These are phyloP conservation scores for Acorus calamus DNA, from an alignment of 106 monocot species.

Conservation along the genomic window DNA sequence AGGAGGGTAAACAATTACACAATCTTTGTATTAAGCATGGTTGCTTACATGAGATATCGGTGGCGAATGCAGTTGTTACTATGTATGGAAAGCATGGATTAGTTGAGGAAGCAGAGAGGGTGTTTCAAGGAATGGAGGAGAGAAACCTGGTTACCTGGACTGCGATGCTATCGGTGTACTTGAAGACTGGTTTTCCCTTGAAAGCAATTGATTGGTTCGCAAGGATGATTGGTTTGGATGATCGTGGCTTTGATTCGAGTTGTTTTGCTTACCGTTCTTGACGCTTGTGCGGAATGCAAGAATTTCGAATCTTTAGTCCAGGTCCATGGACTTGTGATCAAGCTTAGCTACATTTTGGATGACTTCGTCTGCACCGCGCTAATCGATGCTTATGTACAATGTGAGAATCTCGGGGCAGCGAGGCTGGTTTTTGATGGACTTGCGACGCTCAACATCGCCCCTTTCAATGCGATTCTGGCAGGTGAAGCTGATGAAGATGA, in stretches of 20 bases:
- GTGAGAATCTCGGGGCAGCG: background rate
- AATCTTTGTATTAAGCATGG: conserved; percentile 12
- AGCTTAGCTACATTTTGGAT: conserved; percentile 10
- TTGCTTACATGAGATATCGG: conserved; percentile 6
- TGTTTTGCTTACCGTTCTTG: conserved; percentile 13
- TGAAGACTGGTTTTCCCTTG: background rate
- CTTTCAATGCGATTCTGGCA: conserved; percentile 12
- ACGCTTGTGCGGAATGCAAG: conserved; percentile 7
- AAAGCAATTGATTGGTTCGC: background rate
- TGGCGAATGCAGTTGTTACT: conserved; percentile 6
- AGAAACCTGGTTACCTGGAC: conserved; percentile 10
- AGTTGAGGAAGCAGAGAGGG: conserved; percentile 9
- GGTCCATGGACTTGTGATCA: conserved; percentile 3
- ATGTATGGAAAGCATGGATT: conserved; percentile 16
- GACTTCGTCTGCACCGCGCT: conserved; percentile 7
- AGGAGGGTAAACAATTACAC: conserved; percentile 11
- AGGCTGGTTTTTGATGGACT: conserved; percentile 2
- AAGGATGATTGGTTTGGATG: background rate
- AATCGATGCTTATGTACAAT: conserved; percentile 14
- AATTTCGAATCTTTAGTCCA: background rate
- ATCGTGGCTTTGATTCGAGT: conserved; percentile 9
- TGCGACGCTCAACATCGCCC: background rate
- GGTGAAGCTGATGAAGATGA: conserved; percentile 3
- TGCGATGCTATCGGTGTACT: conserved; percentile 1
- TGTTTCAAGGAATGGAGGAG: conserved; percentile 6